Evolutionary conservation across 345 rosid species (phyloP).

Genomic region (Linum usitatissimum): DNA sequence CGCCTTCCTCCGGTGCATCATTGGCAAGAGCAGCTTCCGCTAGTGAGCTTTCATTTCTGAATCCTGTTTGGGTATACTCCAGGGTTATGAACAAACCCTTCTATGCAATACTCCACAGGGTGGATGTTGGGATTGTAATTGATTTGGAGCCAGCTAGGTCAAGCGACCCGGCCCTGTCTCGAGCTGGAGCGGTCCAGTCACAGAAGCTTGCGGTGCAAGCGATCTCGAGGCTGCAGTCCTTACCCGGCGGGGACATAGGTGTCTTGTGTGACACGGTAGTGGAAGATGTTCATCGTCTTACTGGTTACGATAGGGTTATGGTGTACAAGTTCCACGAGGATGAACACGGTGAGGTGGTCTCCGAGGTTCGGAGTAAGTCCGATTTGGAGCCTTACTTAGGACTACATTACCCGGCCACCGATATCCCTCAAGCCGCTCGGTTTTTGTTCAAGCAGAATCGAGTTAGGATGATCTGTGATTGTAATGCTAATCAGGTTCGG

Average conservation of each 20-base stretch:
- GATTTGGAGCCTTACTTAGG: conserved; percentile 87
- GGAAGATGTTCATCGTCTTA: conserved; percentile 76
- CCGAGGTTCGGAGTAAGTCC: conserved; percentile 61
- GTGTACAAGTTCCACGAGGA: conserved; percentile 79
- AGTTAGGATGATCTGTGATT: conserved; percentile 69
- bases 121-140: conserved; percentile 67
- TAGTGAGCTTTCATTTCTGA: conserved; percentile 54
- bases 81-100: conserved; percentile 48
- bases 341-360: conserved; percentile 78
- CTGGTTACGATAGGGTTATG: conserved; percentile 87
- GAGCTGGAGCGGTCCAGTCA: conserved; percentile 74
- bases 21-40: conserved; percentile 56
- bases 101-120: conserved; percentile 68
- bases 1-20: conserved; percentile 42
- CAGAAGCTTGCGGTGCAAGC: conserved; percentile 78
- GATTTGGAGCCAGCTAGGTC: conserved; percentile 76
- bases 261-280: conserved; percentile 69
- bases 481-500: conserved; percentile 45
- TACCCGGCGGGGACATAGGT: conserved; percentile 73
- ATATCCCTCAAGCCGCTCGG: conserved; percentile 81
- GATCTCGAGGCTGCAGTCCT: conserved; percentile 73
- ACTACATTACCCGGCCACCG: conserved; percentile 76
- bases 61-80: conserved; percentile 61
- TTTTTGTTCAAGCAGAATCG: conserved; percentile 82
- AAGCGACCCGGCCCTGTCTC: conserved; percentile 47